Conservation (phyloP, 2,329 filamentous ascomycete species). For the Tolypocladium capitatum region DNA sequence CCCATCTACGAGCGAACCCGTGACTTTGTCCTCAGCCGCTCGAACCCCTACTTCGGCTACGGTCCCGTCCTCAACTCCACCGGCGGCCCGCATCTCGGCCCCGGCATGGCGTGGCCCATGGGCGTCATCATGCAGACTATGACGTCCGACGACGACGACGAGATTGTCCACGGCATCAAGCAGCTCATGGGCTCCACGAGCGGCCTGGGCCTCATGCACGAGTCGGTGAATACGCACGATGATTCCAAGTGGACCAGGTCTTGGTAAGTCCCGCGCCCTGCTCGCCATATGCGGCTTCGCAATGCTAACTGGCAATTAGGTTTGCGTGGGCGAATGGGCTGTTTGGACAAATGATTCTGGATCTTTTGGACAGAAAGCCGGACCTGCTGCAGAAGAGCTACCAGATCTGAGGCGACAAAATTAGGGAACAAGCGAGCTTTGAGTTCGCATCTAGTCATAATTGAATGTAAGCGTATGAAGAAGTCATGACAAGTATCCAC, state of each 20-base stretch:
- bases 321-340: slow-evolving; percentile 84
- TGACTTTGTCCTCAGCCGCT: slow-evolving; percentile 55
- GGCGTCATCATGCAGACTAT: slow-evolving; percentile 65
- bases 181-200: slow-evolving; percentile 56
- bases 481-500: not conserved
- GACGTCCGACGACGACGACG: slow-evolving; percentile 61
- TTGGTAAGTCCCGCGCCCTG: slow-evolving; percentile 15
- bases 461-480: not conserved
- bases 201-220: slow-evolving; percentile 65
- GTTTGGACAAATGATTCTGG: slow-evolving; percentile 72
- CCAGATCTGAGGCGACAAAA: slow-evolving; percentile 16
- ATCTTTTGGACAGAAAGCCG: slow-evolving; percentile 61
- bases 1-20: slow-evolving; percentile 60
- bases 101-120: slow-evolving; percentile 80
- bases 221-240: slow-evolving; percentile 30
- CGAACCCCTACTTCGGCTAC: slow-evolving; percentile 60
- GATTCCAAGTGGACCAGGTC: slow-evolving; percentile 20
- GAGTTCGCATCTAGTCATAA: not conserved
- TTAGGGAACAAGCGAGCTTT: not conserved
- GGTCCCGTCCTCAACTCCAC: slow-evolving; percentile 37
- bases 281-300: not conserved
- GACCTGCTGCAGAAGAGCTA: slow-evolving; percentile 41
- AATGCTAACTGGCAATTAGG: slow-evolving; percentile 35
- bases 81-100: slow-evolving; percentile 39
- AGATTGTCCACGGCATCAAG: slow-evolving; percentile 55